Conservation (phyloP, 2,329 filamentous ascomycete species). For the Pestalotiopsis sp. region DNA sequence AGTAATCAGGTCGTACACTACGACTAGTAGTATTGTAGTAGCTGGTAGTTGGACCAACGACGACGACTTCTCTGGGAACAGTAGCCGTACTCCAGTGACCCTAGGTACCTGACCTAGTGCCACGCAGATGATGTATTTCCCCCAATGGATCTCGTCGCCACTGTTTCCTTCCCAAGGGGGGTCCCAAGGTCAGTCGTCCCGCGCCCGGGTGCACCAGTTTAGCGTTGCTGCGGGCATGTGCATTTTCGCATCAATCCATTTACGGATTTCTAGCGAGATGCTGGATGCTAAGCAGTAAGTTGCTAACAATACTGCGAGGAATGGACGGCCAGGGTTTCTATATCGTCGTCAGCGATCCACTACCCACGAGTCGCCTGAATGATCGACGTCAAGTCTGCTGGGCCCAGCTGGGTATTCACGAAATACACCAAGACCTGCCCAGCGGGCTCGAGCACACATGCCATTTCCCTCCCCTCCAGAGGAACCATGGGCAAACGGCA, state of each 20-base stretch:
- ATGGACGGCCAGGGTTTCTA: not conserved
- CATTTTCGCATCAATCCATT: not conserved
- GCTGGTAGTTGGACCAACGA: not conserved
- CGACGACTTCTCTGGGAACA: not conserved
- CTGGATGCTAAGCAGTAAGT: too few relatives aligned
- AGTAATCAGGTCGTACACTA: too few relatives aligned
- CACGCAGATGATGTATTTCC: not conserved
- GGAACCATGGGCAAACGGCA: not conserved
- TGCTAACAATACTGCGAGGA: not conserved
- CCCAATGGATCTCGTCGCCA: not conserved
- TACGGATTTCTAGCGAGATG: not conserved
- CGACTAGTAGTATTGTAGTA: not conserved
- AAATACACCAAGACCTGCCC: not conserved
- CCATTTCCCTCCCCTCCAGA: not conserved
- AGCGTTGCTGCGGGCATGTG: not conserved
- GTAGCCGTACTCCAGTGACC: not conserved
- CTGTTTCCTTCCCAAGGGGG: not conserved
- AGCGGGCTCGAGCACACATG: not conserved
- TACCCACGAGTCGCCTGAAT: slow-evolving; percentile 7
- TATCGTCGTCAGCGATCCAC: slow-evolving; percentile 7
- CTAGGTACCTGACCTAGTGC: not conserved
- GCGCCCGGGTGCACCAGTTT: not conserved
- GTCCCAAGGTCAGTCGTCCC: not conserved
- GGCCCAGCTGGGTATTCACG: not conserved
- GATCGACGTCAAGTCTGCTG: not conserved